Conservation (phyloP, 192 early-diverging fungal species). For the Coemansia reversa region DNA sequence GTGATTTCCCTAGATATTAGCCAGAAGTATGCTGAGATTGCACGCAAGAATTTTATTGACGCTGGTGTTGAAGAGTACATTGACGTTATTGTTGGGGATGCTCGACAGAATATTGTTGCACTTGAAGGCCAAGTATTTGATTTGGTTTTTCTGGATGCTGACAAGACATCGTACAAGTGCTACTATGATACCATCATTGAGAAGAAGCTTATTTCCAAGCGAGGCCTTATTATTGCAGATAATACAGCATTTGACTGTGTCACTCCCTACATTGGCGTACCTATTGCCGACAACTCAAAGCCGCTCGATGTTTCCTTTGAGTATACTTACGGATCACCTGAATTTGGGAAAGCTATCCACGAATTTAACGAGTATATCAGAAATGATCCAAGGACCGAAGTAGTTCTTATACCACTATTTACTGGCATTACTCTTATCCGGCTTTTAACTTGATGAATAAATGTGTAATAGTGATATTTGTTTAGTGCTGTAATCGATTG, state of each 20-base stretch:
- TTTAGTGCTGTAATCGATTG: too few species aligned
- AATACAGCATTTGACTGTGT: slow-evolving; percentile 53
- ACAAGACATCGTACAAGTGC: slow-evolving; percentile 64
- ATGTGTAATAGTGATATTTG: too few species aligned
- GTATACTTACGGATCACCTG: not conserved
- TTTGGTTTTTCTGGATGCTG: slow-evolving; percentile 68
- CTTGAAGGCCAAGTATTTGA: slow-evolving; percentile 59
- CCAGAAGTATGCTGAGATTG: slow-evolving; percentile 46
- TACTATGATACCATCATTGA: slow-evolving; percentile 68
- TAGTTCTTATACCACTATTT: slow-evolving; percentile 61
- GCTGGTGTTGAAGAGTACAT: slow-evolving; percentile 41
- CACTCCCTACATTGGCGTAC: slow-evolving; percentile 24
- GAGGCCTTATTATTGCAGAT: slow-evolving; percentile 66
- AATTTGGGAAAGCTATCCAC: slow-evolving; percentile 30
- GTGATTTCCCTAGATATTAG: slow-evolving; percentile 61
- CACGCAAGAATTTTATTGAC: slow-evolving; percentile 41
- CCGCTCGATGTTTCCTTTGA: slow-evolving; percentile 13
- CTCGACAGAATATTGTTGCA: slow-evolving; percentile 28
- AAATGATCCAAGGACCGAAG: slow-evolving; percentile 59
- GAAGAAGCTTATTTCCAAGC: slow-evolving; percentile 54
- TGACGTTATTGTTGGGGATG: slow-evolving; percentile 48
- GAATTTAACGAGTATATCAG: slow-evolving; percentile 65
- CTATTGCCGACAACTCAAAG: slow-evolving; percentile 10
- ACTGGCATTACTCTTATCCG: slow-evolving; percentile 38
- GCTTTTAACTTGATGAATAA: not conserved